Conservation (phyloP, 1,284 basidiomycete genomes). For the Cryptococcus wingfieldii region DNA sequence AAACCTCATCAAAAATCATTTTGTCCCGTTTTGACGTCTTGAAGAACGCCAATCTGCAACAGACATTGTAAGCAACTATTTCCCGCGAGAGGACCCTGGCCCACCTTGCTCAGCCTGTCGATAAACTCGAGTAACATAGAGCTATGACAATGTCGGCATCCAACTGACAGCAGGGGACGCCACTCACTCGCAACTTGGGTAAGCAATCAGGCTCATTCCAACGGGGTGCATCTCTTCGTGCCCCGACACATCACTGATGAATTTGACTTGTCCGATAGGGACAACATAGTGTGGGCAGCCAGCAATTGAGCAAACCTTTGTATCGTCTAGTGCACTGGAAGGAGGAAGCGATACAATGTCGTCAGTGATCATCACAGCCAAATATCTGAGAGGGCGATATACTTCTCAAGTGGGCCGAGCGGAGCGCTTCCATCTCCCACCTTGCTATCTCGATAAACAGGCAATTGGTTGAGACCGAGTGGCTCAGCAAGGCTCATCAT, state of each 20-base stretch:
- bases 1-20: constrained; percentile 8
- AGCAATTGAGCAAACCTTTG: constrained; percentile 7
- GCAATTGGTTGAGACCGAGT: constrained; percentile 2
- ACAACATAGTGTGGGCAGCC: constrained; percentile 49
- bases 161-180: constrained; percentile 17
- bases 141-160: constrained; percentile 3
- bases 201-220: constrained; percentile 48
- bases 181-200: constrained; percentile 50
- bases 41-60: constrained; percentile 12
- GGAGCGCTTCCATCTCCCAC: constrained; percentile 5
- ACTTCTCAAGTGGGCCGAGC: constrained; percentile 4
- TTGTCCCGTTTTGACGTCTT: constrained; percentile 17
- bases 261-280: constrained; percentile 50
- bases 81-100: background rate
- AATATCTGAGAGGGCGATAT: constrained; percentile 1
- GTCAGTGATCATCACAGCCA: constrained; percentile 9
- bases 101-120: constrained; percentile 13
- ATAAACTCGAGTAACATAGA: constrained; percentile 23
- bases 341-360: background rate
- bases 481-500: constrained; percentile 11
- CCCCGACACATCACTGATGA: constrained; percentile 46
- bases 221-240: constrained; percentile 49
- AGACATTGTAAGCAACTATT: background rate
- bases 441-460: constrained; percentile 12
- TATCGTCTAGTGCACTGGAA: background rate